phyloP scores from a whole-genome alignment of 192 early-diverging fungal genomes.

The Coemansia sp. region DNA sequence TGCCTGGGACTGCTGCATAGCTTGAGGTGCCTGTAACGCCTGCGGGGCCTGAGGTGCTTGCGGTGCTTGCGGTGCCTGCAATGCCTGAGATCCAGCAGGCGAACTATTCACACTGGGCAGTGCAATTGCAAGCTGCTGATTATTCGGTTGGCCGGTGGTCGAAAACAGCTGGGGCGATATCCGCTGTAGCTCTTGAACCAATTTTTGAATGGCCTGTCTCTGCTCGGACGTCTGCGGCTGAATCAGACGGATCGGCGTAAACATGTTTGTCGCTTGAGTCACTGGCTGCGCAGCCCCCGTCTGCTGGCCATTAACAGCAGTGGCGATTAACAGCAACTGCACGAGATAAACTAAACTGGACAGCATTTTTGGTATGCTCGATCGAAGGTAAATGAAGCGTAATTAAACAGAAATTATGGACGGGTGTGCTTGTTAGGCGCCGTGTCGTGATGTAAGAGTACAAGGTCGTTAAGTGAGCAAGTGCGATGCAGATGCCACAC shows the following conservation, averaged over 20 bases:
- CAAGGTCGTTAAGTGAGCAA: not conserved
- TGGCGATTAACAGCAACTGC: not conserved
- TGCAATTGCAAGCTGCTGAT: constrained; percentile 37
- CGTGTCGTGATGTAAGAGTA: constrained; percentile 3
- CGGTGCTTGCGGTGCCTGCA: not conserved
- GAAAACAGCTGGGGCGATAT: constrained; percentile 40
- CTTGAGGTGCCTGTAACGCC: not conserved
- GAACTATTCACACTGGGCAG: constrained; percentile 13
- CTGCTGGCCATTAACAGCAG: constrained; percentile 3
- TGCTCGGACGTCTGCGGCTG: constrained; percentile 44
- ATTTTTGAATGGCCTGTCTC: constrained; percentile 40
- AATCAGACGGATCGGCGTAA: constrained; percentile 46
- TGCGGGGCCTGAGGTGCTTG: not conserved
- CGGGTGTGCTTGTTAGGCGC: not conserved
- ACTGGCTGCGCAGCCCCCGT: not conserved
- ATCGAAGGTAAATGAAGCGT: not conserved
- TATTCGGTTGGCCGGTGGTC: constrained; percentile 21
- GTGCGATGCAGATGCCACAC: not conserved
- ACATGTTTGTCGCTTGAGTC: constrained; percentile 6
- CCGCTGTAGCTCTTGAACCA: constrained; percentile 43
- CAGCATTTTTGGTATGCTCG: not conserved
- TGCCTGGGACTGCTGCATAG: constrained; percentile 4
- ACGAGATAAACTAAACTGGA: not conserved
- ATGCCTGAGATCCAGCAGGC: not conserved
- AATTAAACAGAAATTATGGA: too few relatives aligned